Conservation (phyloP, 768 basidiomycete species). For the Kwoniella shandongensis region DNA sequence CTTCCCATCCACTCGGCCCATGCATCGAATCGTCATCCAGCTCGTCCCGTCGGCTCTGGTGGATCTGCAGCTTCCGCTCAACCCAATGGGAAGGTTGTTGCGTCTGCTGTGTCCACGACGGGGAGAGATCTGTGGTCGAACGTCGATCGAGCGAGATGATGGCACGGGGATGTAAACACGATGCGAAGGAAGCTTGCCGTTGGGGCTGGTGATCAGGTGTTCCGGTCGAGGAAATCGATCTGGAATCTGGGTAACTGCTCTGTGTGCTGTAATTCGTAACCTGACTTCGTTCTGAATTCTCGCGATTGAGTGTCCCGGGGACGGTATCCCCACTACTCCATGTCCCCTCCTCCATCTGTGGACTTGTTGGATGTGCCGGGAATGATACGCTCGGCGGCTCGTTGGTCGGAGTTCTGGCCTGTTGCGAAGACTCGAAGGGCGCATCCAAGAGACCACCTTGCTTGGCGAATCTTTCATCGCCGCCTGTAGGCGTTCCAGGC, state of each 20-base stretch:
- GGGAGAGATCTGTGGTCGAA: slow-evolving; percentile 29
- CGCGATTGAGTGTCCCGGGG: slow-evolving; percentile 3
- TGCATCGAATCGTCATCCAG: slow-evolving; percentile 28
- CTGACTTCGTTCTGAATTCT: slow-evolving; percentile 3
- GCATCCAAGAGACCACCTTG: slow-evolving; percentile 14
- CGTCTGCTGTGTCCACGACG: slow-evolving; percentile 39
- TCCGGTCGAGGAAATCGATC: slow-evolving; percentile 3
- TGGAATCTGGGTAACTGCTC: slow-evolving; percentile 4
- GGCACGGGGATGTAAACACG: slow-evolving; percentile 24
- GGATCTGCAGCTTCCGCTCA: slow-evolving; percentile 47
- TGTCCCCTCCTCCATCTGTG: slow-evolving; percentile 13
- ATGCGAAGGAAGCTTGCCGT: slow-evolving; percentile 19
- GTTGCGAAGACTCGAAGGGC: background rate
- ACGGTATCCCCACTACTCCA: slow-evolving; percentile 21
- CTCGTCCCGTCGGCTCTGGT: slow-evolving; percentile 33
- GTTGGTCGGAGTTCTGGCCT: background rate
- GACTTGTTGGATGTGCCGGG: slow-evolving; percentile 9
- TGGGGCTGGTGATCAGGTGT: slow-evolving; percentile 6
- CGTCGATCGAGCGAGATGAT: slow-evolving; percentile 14
- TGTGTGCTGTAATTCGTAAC: slow-evolving; percentile 11
- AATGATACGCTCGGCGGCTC: slow-evolving; percentile 3
- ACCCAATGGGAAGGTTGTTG: slow-evolving; percentile 47
- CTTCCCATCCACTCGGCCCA: slow-evolving; percentile 11
- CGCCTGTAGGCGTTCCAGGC: slow-evolving; percentile 7
- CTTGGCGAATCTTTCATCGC: slow-evolving; percentile 7